Base-by-base conservation (phyloP, 192 early-diverging fungal genomes). In the Coemansia sp. region DNA sequence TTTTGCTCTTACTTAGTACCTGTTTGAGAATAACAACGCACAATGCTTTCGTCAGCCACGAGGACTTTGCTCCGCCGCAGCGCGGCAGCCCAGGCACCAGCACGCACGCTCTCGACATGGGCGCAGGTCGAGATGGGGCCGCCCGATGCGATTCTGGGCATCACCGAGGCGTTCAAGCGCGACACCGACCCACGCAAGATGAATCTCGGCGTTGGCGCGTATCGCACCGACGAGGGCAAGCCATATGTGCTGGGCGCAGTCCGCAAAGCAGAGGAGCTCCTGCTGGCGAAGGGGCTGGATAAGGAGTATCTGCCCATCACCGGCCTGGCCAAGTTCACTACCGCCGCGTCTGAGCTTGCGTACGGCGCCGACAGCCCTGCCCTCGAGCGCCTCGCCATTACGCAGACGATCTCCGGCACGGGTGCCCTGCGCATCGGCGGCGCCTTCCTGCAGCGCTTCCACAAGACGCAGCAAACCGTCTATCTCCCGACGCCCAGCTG, bases 221-320 rank as follows among this genome's bases (percentile, higher is more conserved):
- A 98, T 84, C 90, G 96, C 73, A 93, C 94, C 72, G 94, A 99
- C 72, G 75, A 71, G 23, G 92, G 91, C 62, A 92, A 94, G 81
- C 97, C 97, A 49, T 98, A 89, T 73, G 95, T 99, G 21, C 86
- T 99, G 67, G 82, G 68, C 68, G 88, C 87, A 33, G 96, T 99
- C 35, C 85, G 88, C 61, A 94, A 95, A 88, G 97, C 95, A 49
- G 97, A 97, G 81, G 68, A 83, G 48, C 79, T 82, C 56, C 84
- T 99, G 59, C 71, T 89, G 34, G 67, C 85, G 10, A 83, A 85
- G 49, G 21, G 66, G 39, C 84, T 93, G 30, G 92, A 96, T 86
- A 95, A 99, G 84, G 97, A 99, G 87, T 99, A 99, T 64, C 89
- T 95, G 70, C 89, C 90, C 34, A 99, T 99, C 68, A 95, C 92